Percentiles rank a stretch among this genome's conserved stretches.
phyloP scores from a whole-genome alignment of 768 basidiomycete species.

The Leccinellum luteum region DNA sequence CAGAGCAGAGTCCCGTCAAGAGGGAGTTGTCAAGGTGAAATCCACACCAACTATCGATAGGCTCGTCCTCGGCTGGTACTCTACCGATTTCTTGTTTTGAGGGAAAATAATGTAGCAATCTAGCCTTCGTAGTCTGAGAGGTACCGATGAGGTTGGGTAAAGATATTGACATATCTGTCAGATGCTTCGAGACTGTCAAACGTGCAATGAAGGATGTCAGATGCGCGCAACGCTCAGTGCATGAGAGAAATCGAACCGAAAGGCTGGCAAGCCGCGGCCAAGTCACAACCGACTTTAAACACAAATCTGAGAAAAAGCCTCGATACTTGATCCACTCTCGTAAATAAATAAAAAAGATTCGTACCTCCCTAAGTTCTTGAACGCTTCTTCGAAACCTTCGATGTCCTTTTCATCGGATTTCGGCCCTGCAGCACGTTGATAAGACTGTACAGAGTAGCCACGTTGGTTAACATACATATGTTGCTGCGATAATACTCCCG shows the following conservation, averaged over 20 bases:
- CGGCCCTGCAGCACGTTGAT: constrained; percentile 54
- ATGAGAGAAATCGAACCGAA: constrained; percentile 57
- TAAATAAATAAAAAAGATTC: constrained; percentile 2
- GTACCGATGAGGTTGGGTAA: constrained; percentile 68
- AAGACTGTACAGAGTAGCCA: background rate
- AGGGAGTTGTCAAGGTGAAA: constrained; percentile 92
- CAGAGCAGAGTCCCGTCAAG: constrained; percentile 90
- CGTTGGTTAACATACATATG: constrained; percentile 58
- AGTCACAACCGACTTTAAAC: constrained; percentile 74
- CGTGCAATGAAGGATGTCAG: background rate
- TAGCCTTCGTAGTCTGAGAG: constrained; percentile 85
- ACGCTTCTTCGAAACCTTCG: constrained; percentile 80
- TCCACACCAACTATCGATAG: constrained; percentile 90
- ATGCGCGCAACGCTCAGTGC: background rate
- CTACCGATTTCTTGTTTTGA: constrained; percentile 41
- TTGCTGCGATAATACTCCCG: constrained; percentile 88
- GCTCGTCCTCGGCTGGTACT: constrained; percentile 49
- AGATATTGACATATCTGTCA: constrained; percentile 62
- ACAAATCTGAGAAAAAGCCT: constrained; percentile 54
- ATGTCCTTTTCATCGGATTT: constrained; percentile 51
- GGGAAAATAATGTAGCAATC: constrained; percentile 96
- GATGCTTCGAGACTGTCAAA: constrained; percentile 55
- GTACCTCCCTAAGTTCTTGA: constrained; percentile 80
- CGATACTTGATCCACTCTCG: background rate
- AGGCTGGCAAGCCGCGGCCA: constrained; percentile 87